phyloP scores from a whole-genome alignment of 2,329 filamentous ascomycete genomes.

The Coleophoma crateriformis region DNA sequence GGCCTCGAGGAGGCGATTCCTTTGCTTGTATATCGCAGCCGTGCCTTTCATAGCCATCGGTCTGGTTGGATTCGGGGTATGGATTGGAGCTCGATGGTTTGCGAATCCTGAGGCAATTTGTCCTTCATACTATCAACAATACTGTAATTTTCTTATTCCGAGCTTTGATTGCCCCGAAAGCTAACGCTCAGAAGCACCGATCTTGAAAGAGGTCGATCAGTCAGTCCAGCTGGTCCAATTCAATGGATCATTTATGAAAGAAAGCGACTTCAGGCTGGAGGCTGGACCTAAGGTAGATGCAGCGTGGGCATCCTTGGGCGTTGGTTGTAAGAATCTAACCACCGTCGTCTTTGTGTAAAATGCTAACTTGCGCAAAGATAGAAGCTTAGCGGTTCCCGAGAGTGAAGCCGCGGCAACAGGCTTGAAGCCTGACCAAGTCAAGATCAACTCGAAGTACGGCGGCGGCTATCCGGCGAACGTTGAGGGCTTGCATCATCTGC shows the following conservation, averaged over 20 bases:
- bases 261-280: conserved; percentile 42
- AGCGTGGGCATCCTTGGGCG: conserved; percentile 44
- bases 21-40: conserved; percentile 2
- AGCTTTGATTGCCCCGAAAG: too few relatives aligned
- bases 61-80: conserved; percentile 12
- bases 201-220: conserved; percentile 34
- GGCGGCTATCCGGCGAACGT: conserved; percentile 44
- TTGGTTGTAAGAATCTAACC: conserved; percentile 36
- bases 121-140: conserved; percentile 15
- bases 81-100: conserved; percentile 12
- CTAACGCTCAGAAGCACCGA: conserved; percentile 23
- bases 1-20: conserved; percentile 5
- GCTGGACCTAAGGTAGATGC: conserved; percentile 43
- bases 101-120: conserved; percentile 9
- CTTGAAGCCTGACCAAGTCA: conserved; percentile 41
- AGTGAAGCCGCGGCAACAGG: conserved; percentile 35
- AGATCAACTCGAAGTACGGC: conserved; percentile 43
- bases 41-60: conserved; percentile 7
- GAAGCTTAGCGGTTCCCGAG: conserved; percentile 32
- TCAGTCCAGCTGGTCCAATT: conserved; percentile 36
- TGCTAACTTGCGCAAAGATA: conserved; percentile 22
- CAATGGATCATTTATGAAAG: conserved; percentile 46
- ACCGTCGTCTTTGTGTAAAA: too few relatives aligned
- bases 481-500: conserved; percentile 40
- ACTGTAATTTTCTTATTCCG: conserved; percentile 11